These are phyloP conservation scores for Euclidium syriacum DNA, from an alignment of 345 rosid species.

Conservation along the genomic window DNA sequence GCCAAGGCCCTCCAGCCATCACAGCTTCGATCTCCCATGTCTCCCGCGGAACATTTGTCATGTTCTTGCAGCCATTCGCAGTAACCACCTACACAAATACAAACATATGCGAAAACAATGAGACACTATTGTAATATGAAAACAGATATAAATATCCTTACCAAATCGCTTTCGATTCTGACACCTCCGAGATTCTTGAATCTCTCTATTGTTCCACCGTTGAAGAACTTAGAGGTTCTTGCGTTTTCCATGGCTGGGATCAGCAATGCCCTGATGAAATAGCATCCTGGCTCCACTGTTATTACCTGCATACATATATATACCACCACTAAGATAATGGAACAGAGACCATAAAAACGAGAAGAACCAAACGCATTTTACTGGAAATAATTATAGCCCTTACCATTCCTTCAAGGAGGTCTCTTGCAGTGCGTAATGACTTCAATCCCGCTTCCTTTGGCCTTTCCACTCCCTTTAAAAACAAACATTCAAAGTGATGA, in stretches of 20 bases:
- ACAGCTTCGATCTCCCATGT: conserved; percentile 78
- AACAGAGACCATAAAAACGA: not conserved
- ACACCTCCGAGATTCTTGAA: conserved; percentile 82
- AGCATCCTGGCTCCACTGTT: conserved; percentile 97
- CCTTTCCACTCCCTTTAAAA: conserved; percentile 61
- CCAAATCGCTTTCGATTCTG: conserved; percentile 95
- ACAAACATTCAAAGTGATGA: not conserved
- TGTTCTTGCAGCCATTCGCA: conserved; percentile 62
- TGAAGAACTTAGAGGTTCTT: conserved; percentile 60
- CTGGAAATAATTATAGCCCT: not conserved
- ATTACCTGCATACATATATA: conserved; percentile 61
- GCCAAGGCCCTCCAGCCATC: conserved; percentile 87
- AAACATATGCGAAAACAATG: not conserved
- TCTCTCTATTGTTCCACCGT: conserved; percentile 43
- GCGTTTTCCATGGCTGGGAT: conserved; percentile 57
- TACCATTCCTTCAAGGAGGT: conserved; percentile 84
- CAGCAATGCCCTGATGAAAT: conserved; percentile 77
- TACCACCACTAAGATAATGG: not conserved
- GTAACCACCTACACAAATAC: conserved; percentile 45
- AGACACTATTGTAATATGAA: not conserved
- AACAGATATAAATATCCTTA: conserved; percentile 19
- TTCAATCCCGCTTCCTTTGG: conserved; percentile 69
- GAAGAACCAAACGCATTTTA: not conserved
- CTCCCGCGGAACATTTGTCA: conserved; percentile 71
- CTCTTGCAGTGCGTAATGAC: conserved; percentile 68